Base-by-base conservation (phyloP, 177 flowering plant genomes). In the Vitis hybrid region DNA sequence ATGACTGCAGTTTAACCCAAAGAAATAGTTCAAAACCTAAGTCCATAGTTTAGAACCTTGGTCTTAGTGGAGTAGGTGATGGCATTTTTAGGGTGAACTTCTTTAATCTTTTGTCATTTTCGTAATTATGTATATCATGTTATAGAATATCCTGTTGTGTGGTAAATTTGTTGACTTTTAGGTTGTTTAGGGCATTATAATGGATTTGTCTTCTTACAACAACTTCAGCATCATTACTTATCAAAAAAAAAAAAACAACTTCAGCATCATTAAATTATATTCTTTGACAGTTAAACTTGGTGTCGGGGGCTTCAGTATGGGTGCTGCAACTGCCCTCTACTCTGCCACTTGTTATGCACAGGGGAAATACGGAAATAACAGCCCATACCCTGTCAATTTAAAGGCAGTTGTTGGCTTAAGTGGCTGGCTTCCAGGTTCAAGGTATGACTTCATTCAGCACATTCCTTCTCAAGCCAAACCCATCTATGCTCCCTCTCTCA, bases 281-380 rank as follows among this genome's bases (percentile, higher is more conserved):
- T 69, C 71, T 24, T 55, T 69, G 50, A 70, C 90, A 96, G 99
- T 96, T 66, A 92, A 92, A 81, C 86, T 94, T 78, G 99, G 97
- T 55, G 76, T 96, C 67, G 99, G 98, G 73, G 99, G 99, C 66
- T 96, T 96, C 84, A 92, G 98, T 60, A 96, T 94, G 97, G 99
- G 99, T 65, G 97, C 93, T 76, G 97, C 99, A 58, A 82, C 79
- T 46, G 94, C 98, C 12, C 86, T 96, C 32, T 90, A 96, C 76
- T 93, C 98, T 58, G 98, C 97, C 41, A 91, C 93, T 63, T 92
- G 97, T 74, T 90, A 64, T 76, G 85, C 88, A 53, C 81, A 78
- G 48, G 98, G 97, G 14, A 88, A 80, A 77, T 92, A 85, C 73
- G 90, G 88, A 63, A 94, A 90, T 77, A 97, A 97, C 30, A 84